Percentiles rank a stretch among this genome's conserved stretches.
These are phyloP conservation scores for Murraya paniculata DNA, from an alignment of 345 rosid genomes.

Conservation along the genomic window DNA sequence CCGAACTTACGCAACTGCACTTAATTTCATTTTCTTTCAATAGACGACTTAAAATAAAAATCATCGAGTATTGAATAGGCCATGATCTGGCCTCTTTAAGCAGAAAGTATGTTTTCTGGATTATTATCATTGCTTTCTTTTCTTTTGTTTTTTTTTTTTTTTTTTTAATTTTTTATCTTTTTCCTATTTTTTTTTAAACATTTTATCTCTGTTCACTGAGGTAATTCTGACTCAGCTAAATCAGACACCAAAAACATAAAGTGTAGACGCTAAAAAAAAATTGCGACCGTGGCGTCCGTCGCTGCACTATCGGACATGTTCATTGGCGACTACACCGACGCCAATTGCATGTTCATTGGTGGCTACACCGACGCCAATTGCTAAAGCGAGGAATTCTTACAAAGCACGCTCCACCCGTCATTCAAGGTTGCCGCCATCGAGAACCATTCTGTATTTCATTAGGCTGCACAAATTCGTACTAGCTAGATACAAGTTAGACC, in stretches of 20 bases:
- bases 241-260: not conserved
- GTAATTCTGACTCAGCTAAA: not conserved
- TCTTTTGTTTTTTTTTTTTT: no score
- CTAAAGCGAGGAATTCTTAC: not conserved
- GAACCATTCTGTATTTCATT: not conserved
- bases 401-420: not conserved
- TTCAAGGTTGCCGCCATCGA: not conserved
- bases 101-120: not conserved
- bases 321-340: not conserved
- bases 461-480: not conserved
- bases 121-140: not conserved
- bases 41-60: constrained; percentile 24
- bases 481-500: not conserved
- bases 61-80: constrained; percentile 23
- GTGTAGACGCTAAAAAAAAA: not conserved
- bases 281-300: not conserved
- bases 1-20: constrained; percentile 27
- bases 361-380: not conserved
- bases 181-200: not conserved
- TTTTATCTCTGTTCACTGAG: not conserved
- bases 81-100: not conserved
- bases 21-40: constrained; percentile 12
- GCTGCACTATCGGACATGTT: no score
- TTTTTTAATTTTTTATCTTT: no score
- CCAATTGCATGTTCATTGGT: not conserved